Base-by-base conservation (phyloP, 1,139 yeast genomes). In the Debaryomyces psychrophilus region DNA sequence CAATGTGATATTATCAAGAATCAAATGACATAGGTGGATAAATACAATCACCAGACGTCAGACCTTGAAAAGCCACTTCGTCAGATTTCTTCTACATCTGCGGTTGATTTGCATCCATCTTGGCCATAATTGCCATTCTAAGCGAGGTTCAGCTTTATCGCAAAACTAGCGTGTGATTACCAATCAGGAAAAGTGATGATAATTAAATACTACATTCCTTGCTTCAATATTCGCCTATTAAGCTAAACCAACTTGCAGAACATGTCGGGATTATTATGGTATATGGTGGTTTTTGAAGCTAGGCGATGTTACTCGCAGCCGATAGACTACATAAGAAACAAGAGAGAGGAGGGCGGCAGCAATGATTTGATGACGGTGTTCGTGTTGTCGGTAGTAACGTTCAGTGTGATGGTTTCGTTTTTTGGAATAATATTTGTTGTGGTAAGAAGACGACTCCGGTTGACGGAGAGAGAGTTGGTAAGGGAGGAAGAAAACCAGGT, bases 401-500 rank as follows among this genome's bases (percentile, higher is more conserved):
- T 42, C 20, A 36, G 41, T 20, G 18, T 42, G 14, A 29, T 42
- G 41, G 18, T 42, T n/a, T n/a, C 37, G 22, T 42, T 35, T 25
- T 42, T 42, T 25, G 38, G 36, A 28, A 22, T 29, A 20, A 31
- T 35, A 22, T 35, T 36, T 28, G 6, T 35, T 22, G 25, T 35
- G 22, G 33, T 49, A 20, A 47, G 46, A 31, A 47, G 46, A 27
- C 31, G 44, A 20, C 31, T 49, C 11, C 17, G 47, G 25, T 27
- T 45, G 20, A 54, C 65, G 1, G 88, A 82, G 50, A 83, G 80
- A 53, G 85, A 81, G 43, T 69, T 83, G 27, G 73, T 76, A 33
- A 81, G 86, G 46, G 87, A 87, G 54, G 86, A 79, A 54, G 84
- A 80, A 49, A 71, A 79, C 52, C 77, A 78, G 51, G 85, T 82